phyloP scores from a whole-genome alignment of 208 protist genomes.

The Trypanosoma theileri region DNA sequence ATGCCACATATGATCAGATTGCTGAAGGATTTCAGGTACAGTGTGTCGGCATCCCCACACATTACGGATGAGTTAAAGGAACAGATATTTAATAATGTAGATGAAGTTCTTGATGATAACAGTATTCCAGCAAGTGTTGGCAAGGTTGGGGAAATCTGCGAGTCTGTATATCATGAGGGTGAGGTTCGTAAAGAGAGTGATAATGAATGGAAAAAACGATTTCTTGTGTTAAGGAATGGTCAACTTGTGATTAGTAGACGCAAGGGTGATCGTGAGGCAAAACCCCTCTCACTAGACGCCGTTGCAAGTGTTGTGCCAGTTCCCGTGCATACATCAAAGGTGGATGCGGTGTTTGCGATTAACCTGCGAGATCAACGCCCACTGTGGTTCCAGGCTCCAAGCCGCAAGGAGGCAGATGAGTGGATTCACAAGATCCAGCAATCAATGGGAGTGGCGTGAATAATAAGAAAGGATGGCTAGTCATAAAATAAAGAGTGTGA shows the following conservation, averaged over 20 bases:
- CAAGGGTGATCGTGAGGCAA: slow-evolving; percentile 37
- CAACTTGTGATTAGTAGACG: slow-evolving; percentile 47
- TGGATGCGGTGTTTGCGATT: slow-evolving; percentile 21
- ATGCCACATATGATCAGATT: slow-evolving; percentile 61
- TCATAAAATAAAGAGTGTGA: too few relatives aligned
- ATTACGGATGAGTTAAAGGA: slow-evolving; percentile 48
- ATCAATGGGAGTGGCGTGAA: slow-evolving; percentile 49
- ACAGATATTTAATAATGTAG: slow-evolving; percentile 49
- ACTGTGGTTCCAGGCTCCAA: slow-evolving; percentile 34
- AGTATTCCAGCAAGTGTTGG: slow-evolving; percentile 41
- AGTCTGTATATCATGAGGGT: slow-evolving; percentile 42
- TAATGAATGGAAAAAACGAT: slow-evolving; percentile 62
- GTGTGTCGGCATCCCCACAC: slow-evolving; percentile 41
- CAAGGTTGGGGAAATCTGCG: slow-evolving; percentile 38
- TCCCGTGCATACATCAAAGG: slow-evolving; percentile 10
- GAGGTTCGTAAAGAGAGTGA: slow-evolving; percentile 56
- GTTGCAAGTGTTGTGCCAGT: slow-evolving; percentile 23
- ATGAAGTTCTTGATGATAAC: slow-evolving; percentile 45
- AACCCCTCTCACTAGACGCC: neutral
- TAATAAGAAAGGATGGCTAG: too few relatives aligned
- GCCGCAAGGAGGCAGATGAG: slow-evolving; percentile 36
- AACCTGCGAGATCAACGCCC: slow-evolving; percentile 15
- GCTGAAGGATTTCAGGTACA: slow-evolving; percentile 54
- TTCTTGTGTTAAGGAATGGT: slow-evolving; percentile 50
- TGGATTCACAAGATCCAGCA: slow-evolving; percentile 66